Percentiles rank a stretch among this genome's conserved stretches.
phyloP scores from a whole-genome alignment of 352 stramenopile species.

The Saprolegnia parasitica region DNA sequence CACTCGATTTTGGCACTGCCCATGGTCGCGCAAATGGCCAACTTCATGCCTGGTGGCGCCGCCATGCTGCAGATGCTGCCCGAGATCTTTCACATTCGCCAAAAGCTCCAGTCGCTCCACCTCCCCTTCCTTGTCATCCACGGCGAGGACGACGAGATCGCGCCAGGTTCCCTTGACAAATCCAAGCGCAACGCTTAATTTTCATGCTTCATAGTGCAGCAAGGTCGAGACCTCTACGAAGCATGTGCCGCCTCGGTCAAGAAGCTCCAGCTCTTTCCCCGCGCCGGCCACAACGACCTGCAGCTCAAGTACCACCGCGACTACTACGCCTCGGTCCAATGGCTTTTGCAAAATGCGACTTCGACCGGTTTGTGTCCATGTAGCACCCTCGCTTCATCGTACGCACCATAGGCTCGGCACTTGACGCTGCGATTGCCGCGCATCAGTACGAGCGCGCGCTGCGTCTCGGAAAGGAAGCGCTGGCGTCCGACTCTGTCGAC shows the following conservation, averaged over 20 bases:
- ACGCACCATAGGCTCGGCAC: neutral
- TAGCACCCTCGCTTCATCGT: too few relatives aligned
- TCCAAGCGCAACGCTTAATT: neutral
- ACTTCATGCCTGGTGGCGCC: slow-evolving; percentile 23
- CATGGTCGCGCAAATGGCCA: slow-evolving; percentile 13
- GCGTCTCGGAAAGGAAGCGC: neutral
- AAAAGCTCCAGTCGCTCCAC: slow-evolving; percentile 9
- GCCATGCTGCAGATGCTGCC: slow-evolving; percentile 25
- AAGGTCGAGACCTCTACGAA: slow-evolving; percentile 13
- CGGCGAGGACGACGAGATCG: slow-evolving; percentile 21
- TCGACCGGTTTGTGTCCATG: too few relatives aligned
- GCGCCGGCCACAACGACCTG: slow-evolving; percentile 27
- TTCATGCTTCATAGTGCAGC: slow-evolving; percentile 14
- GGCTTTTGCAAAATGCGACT: slow-evolving; percentile 6
- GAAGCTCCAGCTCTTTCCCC: slow-evolving; percentile 21
- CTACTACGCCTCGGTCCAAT: slow-evolving; percentile 13
- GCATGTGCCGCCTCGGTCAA: slow-evolving; percentile 19
- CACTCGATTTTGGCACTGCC: slow-evolving; percentile 27
- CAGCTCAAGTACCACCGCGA: neutral
- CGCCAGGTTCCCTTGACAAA: neutral
- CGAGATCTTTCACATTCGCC: slow-evolving; percentile 18
- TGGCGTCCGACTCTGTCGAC: neutral
- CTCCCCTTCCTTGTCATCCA: slow-evolving; percentile 23
- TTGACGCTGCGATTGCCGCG: neutral
- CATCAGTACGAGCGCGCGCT: slow-evolving; percentile 19